Base-by-base conservation (phyloP, 1,284 basidiomycete genomes). In the Xerocomus amazonicus region DNA sequence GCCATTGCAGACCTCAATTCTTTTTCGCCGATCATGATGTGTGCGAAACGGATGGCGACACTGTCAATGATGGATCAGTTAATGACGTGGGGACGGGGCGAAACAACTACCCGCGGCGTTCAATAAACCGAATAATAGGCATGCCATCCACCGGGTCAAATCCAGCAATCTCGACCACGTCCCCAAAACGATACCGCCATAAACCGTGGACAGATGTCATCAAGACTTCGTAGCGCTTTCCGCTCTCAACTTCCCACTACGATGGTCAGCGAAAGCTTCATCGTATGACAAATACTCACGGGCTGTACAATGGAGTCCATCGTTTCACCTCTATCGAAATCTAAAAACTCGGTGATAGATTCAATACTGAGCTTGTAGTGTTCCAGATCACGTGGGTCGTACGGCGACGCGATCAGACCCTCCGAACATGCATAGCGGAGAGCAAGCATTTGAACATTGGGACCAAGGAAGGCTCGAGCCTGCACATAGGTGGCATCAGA, bases 111-210 rank as follows among this genome's bases (percentile, higher is more conserved):
- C 52, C 46, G 45, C 47, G 42, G 26, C 59, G 57, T 31, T 56
- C 53, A 19, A 58, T 26, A 39, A 55, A 63, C n/a, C 33, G 45
- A 5, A 61, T 38, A 41, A 63, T 35, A 12, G 61, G 61, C 4
- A 41, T 31, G 4, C 61, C 63, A 39, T 56, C 55, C 2, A 12
- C 36, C 3, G 59, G 41, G 23, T 59, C 55, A 10, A 63, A 63
- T 6, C 59, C 59, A 6, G 43, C 39, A 28, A 65, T 46, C 41
- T 62, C 51, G 31, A 66, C 35, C 34, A 66, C 47, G 14, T 65
- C 61, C 1, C 49, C 55, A 1, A 59, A 41, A 27, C 54, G 50
- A 48, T 63, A 64, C 4, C 61, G 55, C 63, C 63, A 63, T n/a
- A 63, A 23, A 13, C 61, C 59, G 0, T 63, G 45, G 12, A 14